phyloP scores from a whole-genome alignment of 306 rosid species.

The Vigna angularis region DNA sequence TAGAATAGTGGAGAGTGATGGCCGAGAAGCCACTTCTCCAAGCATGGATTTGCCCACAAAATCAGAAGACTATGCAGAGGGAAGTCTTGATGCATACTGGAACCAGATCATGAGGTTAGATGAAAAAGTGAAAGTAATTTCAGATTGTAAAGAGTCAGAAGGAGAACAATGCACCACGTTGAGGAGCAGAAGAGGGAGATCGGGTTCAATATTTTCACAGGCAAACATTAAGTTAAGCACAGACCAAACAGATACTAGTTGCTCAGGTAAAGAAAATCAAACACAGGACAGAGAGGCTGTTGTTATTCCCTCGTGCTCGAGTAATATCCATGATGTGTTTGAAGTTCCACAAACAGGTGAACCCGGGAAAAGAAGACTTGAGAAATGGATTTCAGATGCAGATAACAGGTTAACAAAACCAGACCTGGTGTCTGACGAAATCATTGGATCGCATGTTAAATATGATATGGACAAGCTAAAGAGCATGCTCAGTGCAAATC shows the following conservation, averaged over 20 bases:
- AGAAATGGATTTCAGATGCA: conserved; percentile 47
- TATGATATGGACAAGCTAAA: conserved; percentile 53
- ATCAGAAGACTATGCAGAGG: conserved; percentile 37
- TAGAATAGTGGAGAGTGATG: conserved; percentile 42
- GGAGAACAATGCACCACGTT: conserved; percentile 43
- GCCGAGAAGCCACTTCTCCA: conserved; percentile 47
- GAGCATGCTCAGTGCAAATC: conserved; percentile 49
- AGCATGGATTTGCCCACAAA: conserved; percentile 48
- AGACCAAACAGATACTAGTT: conserved; percentile 34
- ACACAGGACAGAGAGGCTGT: conserved; percentile 36
- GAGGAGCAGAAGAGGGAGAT: conserved; percentile 51
- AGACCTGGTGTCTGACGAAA: conserved; percentile 53
- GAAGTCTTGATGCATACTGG: conserved; percentile 62
- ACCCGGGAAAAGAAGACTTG: conserved; percentile 48
- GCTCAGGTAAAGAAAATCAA: conserved; percentile 38
- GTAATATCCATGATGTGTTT: conserved; percentile 71
- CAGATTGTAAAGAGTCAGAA: conserved; percentile 56
- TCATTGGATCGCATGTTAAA: conserved; percentile 41
- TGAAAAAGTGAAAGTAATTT: conserved; percentile 74
- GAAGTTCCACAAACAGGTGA: conserved; percentile 69
- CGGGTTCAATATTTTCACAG: conserved; percentile 58
- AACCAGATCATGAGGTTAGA: conserved; percentile 66
- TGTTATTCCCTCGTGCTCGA: conserved; percentile 45
- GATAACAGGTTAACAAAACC: conserved; percentile 61
- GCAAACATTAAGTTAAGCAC: conserved; percentile 25